Base-by-base conservation (phyloP, 441 rosid species). In the Arabidopsis lyrata region DNA sequence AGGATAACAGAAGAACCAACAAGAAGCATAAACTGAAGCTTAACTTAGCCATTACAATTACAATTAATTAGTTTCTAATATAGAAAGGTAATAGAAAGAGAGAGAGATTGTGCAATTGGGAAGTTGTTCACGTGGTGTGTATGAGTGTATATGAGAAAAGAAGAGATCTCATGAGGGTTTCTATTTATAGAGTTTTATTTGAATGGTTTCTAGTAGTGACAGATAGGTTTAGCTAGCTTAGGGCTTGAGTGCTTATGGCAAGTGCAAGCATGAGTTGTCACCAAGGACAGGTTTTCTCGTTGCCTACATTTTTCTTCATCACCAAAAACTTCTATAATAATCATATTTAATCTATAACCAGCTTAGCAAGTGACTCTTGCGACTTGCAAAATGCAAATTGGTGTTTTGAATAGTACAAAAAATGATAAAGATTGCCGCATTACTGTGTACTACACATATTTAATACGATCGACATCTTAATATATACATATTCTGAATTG, bases 201-300 rank as follows among this genome's bases (percentile, higher is more conserved):
- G 66, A 55, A 57, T 29, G 64, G 20, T 0, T 68, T 38, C 71
- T 20, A 56, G 32, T 68, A 54, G 75, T 63, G 71, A 66, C 29
- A 49, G 58, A 62, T 68, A 16, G 67, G 41, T 57, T 32, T 39
- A 76, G 53, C 53, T 44, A 68, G 45, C 55, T 74, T 52, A 68
- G 63, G 67, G 80, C 34, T 49, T 70, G 11, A 70, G 71, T 70
- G 79, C 71, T 62, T 35, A 61, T 53, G 50, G 58, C 58, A 62
- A 75, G 78, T 76, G 79, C 70, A 76, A 70, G n/a, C 39, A 38
- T 76, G 80, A 70, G 72, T 57, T 70, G 80, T 29, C 79, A 63
- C 70, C 36, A 20, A 63, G 10, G 70, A 70, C 75, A 5, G 72
- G 57, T 70, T 63, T 24, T 59, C 18, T 73, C 57, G 77, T 76